Conservation (phyloP, 768 basidiomycete genomes). For the Coprinopsis sp. region DNA sequence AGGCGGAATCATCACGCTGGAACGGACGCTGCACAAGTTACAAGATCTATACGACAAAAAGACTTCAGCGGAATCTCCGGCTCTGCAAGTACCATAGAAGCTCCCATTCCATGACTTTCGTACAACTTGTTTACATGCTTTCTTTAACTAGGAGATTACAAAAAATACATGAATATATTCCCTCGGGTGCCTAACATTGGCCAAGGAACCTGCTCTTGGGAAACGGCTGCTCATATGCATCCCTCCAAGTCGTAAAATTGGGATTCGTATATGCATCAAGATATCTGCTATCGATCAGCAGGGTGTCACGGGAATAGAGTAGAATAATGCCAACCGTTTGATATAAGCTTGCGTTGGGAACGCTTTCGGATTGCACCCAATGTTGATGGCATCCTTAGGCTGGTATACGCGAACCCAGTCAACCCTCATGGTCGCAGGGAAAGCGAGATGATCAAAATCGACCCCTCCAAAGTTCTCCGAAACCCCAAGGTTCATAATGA, state of each 20-base stretch:
- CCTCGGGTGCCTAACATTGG: too few species aligned
- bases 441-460: conserved; percentile 64
- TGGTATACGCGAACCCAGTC: conserved; percentile 95
- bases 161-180: too few species aligned
- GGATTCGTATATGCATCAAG: conserved; percentile 77
- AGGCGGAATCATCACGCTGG: conserved; percentile 76
- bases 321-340: conserved; percentile 41
- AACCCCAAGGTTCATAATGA: conserved; percentile 84
- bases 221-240: conserved; percentile 58
- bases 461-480: conserved; percentile 71
- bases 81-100: too few species aligned
- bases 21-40: conserved; percentile 68
- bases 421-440: conserved; percentile 71
- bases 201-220: conserved; percentile 64
- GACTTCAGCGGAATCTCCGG: neutral
- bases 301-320: neutral
- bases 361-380: conserved; percentile 78
- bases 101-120: too few species aligned
- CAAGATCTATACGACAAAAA: conserved; percentile 40
- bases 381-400: conserved; percentile 57
- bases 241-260: conserved; percentile 73
- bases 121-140: too few species aligned
- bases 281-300: conserved; percentile 29
- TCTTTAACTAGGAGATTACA: too few species aligned
- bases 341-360: conserved; percentile 86